A percentile compares a stretch with the other conserved stretches of the same genome.
Evolutionary conservation across 306 rosid species (phyloP).

Genomic region (Dryas alaskensis): DNA sequence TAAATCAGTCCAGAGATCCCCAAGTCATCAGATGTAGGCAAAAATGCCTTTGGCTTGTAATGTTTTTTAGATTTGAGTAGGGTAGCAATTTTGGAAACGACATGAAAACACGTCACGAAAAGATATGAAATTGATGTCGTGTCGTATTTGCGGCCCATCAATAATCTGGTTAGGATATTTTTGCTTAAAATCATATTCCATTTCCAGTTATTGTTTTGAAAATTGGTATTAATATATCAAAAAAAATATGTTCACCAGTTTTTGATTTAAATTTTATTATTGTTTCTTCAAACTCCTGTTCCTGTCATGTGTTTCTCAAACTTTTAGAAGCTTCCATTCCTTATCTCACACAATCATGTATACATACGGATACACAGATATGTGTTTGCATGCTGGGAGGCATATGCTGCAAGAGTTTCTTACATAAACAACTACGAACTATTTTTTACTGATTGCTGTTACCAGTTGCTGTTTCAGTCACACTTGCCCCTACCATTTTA

Average conservation of each 20-base stretch:
- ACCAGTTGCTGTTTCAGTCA: background rate
- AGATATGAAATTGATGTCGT: background rate
- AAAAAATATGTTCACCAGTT: too few relatives aligned
- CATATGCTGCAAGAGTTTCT: background rate
- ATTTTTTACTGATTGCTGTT: background rate
- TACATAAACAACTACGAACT: background rate
- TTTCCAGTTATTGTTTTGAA: background rate
- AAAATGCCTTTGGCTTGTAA: background rate
- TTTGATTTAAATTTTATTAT: too few relatives aligned
- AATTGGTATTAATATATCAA: background rate
- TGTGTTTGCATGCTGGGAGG: background rate
- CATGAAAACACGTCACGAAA: too few relatives aligned
- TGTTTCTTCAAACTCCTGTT: background rate
- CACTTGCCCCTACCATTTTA: constrained; percentile 3
- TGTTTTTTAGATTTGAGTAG: too few relatives aligned
- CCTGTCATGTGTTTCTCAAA: background rate
- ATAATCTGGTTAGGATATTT: background rate
- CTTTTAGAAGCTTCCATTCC: background rate
- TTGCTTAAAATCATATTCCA: background rate
- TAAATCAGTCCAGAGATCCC: background rate
- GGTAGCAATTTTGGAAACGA: too few relatives aligned
- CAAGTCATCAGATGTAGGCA: background rate
- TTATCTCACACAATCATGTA: background rate
- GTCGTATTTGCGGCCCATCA: background rate
- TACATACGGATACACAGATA: background rate